These are phyloP conservation scores for Aspergillus fumigatiaffinis DNA, from an alignment of 2,329 filamentous ascomycete genomes.

Conservation along the genomic window DNA sequence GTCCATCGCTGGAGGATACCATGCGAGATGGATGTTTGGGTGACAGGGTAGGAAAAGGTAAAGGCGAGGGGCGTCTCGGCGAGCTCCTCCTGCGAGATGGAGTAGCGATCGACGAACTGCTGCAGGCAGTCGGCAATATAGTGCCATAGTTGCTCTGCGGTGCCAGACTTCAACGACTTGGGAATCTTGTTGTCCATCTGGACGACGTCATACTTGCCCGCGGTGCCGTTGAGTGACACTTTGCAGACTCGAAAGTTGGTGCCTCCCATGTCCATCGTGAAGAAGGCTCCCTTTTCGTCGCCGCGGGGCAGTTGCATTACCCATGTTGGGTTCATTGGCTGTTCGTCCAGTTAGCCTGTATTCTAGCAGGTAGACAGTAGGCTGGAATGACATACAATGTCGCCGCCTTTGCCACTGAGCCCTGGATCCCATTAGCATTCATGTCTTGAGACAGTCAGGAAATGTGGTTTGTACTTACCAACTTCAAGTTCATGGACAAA, in stretches of 20 bases:
- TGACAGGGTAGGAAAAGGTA: constrained; percentile 86
- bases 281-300: constrained; percentile 72
- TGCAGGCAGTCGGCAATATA: constrained; percentile 80
- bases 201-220: constrained; percentile 77
- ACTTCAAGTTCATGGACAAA: constrained; percentile 75
- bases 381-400: not conserved
- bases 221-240: constrained; percentile 71
- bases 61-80: constrained; percentile 69
- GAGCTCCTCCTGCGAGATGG: constrained; percentile 47
- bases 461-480: too few species aligned
- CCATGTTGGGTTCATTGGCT: constrained; percentile 95
- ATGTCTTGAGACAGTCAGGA: too few species aligned
- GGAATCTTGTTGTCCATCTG: constrained; percentile 87
- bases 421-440: not conserved
- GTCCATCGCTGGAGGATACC: constrained; percentile 87
- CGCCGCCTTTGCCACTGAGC: not conserved
- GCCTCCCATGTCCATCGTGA: constrained; percentile 86
- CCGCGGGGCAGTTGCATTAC: constrained; percentile 77
- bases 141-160: constrained; percentile 75
- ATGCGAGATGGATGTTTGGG: constrained; percentile 78
- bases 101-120: constrained; percentile 72
- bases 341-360: constrained; percentile 13
- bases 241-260: constrained; percentile 88
- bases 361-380: not conserved
- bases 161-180: constrained; percentile 73